Conservation (phyloP, 768 basidiomycete genomes). For the Russula abietina region DNA sequence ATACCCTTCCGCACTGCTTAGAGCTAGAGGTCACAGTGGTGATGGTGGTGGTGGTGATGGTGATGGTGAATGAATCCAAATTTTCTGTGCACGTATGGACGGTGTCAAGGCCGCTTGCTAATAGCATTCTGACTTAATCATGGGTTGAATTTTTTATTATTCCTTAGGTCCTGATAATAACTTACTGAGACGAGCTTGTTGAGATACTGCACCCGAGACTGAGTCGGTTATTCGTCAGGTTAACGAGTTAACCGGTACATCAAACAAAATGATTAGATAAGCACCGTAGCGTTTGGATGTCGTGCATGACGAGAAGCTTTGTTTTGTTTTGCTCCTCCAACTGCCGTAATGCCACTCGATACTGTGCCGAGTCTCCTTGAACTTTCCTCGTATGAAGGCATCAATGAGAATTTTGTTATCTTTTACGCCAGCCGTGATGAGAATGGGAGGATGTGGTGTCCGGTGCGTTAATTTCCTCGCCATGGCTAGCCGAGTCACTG, state of each 20-base stretch:
- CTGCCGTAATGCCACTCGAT: conserved; percentile 22
- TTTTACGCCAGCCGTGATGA: conserved; percentile 63
- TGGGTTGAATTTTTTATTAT: conserved; percentile 1
- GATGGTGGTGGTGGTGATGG: no score
- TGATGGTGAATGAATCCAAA: not conserved
- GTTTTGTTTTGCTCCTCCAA: not conserved
- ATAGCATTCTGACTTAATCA: conserved; percentile 4
- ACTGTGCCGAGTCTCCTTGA: conserved; percentile 34
- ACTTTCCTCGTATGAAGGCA: conserved; percentile 35
- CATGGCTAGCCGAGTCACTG: not conserved
- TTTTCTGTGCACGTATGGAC: not conserved
- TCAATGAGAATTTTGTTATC: conserved; percentile 51
- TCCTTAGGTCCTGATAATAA: conserved; percentile 4
- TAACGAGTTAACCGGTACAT: no score
- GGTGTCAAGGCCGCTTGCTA: not conserved
- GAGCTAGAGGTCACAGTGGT: not conserved
- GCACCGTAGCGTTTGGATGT: no score
- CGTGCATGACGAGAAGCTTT: no score
- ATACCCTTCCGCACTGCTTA: not conserved
- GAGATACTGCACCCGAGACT: not conserved
- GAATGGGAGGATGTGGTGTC: conserved; percentile 64
- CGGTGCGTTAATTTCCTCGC: conserved; percentile 38
- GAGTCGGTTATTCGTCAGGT: no score
- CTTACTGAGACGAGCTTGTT: not conserved
- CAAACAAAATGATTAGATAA: conserved; percentile 8